These are phyloP conservation scores for Yamadazyma sp. DNA, from an alignment of 1,139 yeast genomes.

Conservation along the genomic window DNA sequence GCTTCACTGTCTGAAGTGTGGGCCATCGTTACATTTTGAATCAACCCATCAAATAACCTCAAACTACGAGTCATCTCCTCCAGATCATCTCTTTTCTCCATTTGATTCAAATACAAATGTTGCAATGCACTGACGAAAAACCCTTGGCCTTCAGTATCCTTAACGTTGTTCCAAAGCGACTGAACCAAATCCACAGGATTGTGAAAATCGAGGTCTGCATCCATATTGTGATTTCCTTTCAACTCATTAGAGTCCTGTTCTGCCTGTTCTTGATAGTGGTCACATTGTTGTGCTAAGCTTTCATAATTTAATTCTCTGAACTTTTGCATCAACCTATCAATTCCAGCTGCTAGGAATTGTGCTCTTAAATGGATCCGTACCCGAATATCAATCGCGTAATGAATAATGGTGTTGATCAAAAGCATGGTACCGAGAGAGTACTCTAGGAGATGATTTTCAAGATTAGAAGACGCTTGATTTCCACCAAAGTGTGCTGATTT, in stretches of 20 bases:
- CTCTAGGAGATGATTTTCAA: constrained; percentile 72
- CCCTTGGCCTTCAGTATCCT: constrained; percentile 71
- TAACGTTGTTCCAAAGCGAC: constrained; percentile 70
- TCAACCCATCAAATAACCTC: constrained; percentile 77
- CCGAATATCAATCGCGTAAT: constrained; percentile 62
- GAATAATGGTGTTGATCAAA: constrained; percentile 70
- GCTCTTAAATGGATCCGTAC: constrained; percentile 76
- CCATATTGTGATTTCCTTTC: constrained; percentile 58
- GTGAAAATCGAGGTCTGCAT: constrained; percentile 61
- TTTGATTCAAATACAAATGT: constrained; percentile 73
- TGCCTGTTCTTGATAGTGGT: constrained; percentile 63
- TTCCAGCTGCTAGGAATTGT: constrained; percentile 75
- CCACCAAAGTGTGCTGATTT: constrained; percentile 53
- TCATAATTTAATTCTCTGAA: constrained; percentile 65
- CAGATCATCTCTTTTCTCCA: constrained; percentile 51
- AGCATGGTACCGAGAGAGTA: constrained; percentile 79
- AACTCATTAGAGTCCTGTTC: constrained; percentile 71
- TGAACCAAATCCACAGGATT: constrained; percentile 74
- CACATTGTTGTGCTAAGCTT: constrained; percentile 63
- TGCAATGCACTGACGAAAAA: constrained; percentile 78
- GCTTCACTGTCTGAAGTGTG: constrained; percentile 69
- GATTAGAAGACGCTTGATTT: constrained; percentile 17
- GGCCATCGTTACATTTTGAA: constrained; percentile 73
- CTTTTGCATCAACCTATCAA: constrained; percentile 60
- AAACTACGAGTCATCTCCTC: constrained; percentile 64